Conservation (phyloP, 768 basidiomycete species). For the Russula compacta region DNA sequence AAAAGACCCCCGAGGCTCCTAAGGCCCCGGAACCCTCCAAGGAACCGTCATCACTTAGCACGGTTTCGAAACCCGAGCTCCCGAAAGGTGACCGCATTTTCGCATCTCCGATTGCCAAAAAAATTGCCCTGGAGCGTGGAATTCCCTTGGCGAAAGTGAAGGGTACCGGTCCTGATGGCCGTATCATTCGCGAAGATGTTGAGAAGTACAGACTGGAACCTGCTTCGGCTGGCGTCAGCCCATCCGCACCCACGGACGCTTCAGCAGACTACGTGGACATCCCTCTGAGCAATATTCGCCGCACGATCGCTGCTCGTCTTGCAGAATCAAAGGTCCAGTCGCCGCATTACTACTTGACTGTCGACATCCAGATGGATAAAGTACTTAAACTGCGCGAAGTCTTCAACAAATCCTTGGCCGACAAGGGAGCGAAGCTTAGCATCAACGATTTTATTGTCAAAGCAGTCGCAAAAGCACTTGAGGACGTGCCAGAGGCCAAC, state of each 20-base stretch:
- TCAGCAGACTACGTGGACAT: conserved; percentile 74
- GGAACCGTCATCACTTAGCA: conserved; percentile 28
- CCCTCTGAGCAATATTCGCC: conserved; percentile 90
- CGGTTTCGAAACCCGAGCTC: conserved; percentile 45
- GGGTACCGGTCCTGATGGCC: conserved; percentile 88
- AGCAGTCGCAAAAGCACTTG: conserved; percentile 81
- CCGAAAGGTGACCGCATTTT: conserved; percentile 76
- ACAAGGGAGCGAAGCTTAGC: conserved; percentile 86
- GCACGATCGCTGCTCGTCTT: conserved; percentile 83
- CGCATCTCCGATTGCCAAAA: conserved; percentile 93
- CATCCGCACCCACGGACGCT: conserved; percentile 41
- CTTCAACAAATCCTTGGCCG: conserved; percentile 83
- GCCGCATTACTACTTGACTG: conserved; percentile 97
- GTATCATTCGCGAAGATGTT: conserved; percentile 91
- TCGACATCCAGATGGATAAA: conserved; percentile 95
- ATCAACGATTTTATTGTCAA: conserved; percentile 99
- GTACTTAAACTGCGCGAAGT: conserved; percentile 88
- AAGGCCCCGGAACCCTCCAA: conserved; percentile 31
- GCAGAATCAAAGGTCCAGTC: conserved; percentile 88
- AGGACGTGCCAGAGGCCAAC: conserved; percentile 96
- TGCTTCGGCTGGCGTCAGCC: conserved; percentile 36
- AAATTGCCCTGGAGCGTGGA: conserved; percentile 90
- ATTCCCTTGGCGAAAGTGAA: conserved; percentile 85
- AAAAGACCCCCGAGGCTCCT: conserved; percentile 35
- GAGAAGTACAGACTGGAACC: conserved; percentile 71